phyloP scores from a whole-genome alignment of 1,284 basidiomycete genomes.

The Chiua sp. region DNA sequence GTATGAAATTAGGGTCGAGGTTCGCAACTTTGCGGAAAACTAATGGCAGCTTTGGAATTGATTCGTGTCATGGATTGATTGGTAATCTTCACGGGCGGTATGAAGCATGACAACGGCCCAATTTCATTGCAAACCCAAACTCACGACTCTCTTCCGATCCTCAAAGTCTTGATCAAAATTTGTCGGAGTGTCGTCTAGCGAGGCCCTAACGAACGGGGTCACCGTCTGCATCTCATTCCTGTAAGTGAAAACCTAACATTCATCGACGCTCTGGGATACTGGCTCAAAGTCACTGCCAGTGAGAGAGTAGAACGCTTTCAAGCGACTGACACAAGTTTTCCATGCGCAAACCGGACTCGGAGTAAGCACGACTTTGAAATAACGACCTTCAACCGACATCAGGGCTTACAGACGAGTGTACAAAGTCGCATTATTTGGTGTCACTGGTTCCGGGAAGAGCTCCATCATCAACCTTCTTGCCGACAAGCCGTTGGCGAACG shows the following conservation, averaged over 20 bases:
- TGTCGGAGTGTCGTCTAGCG: too few species aligned
- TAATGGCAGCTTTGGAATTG: too few species aligned
- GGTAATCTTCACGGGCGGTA: not conserved
- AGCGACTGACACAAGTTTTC: not conserved
- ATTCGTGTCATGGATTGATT: too few species aligned
- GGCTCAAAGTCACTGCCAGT: not conserved
- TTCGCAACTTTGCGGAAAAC: too few species aligned
- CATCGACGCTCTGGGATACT: not conserved
- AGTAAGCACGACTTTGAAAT: constrained; percentile 20
- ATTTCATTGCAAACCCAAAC: constrained; percentile 6
- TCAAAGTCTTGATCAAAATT: not conserved
- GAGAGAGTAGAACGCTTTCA: constrained; percentile 5
- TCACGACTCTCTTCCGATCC: not conserved
- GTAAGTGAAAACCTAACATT: constrained; percentile 9
- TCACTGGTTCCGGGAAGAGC: constrained; percentile 33
- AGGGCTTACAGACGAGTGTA: constrained; percentile 25
- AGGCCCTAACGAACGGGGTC: too few species aligned
- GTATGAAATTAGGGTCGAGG: too few species aligned
- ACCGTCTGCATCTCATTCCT: not conserved
- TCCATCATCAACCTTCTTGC: constrained; percentile 35
- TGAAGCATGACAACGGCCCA: constrained; percentile 20
- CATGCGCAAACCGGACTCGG: constrained; percentile 14
- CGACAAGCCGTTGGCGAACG: constrained; percentile 19
- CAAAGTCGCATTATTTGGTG: constrained; percentile 33
- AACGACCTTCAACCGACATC: constrained; percentile 7